Base-by-base conservation (phyloP, 1,139 yeast species). In the Candida sojae region DNA sequence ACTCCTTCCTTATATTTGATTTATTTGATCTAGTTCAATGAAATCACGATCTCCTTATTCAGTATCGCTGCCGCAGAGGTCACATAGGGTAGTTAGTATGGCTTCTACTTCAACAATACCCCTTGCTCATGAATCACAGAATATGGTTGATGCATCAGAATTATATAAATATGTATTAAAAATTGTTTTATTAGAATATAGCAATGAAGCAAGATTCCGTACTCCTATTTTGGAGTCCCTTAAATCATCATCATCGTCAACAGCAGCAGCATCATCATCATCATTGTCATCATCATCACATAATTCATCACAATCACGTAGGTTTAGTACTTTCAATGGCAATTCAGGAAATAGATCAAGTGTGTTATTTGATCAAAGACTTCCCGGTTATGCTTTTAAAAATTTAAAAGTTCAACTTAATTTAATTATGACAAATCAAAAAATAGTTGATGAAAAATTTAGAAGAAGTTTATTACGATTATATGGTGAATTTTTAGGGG, bases 401-500 rank as follows among this genome's bases (percentile, higher is more conserved):
- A 69, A 69, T 44, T 64, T 87, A 41, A 82, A 80, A 60, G 63
- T 67, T 9, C 68, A 73, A 42, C 71, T 87, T 53, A 75, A 79
- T 51, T 63, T 70, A 21, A 73, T 86, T 9, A 87, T 91, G 31
- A 68, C 83, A 63, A 75, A 73, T 71, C 51, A 77, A 73, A 73
- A 69, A 55, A 53, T 6, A 46, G 55, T 33, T 39, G 78, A 74
- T 48, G 77, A 72, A 4, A 60, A 63, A 51, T 70, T 75, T 4
- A 57, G 79, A 49, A 60, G 80, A 46, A 71, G 76, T 12, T 71
- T 85, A 39, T 63, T 87, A 31, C 74, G 88, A 36, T 75, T 86
- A 52, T 86, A 86, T 59, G 83, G 85, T 48, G 85, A 83, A 45
- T 58, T 84, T 25, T 66, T 86, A 39, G 82, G 80, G 43, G 84